phyloP scores from a whole-genome alignment of 495 filamentous ascomycete genomes.

The Evernia prunastri region DNA sequence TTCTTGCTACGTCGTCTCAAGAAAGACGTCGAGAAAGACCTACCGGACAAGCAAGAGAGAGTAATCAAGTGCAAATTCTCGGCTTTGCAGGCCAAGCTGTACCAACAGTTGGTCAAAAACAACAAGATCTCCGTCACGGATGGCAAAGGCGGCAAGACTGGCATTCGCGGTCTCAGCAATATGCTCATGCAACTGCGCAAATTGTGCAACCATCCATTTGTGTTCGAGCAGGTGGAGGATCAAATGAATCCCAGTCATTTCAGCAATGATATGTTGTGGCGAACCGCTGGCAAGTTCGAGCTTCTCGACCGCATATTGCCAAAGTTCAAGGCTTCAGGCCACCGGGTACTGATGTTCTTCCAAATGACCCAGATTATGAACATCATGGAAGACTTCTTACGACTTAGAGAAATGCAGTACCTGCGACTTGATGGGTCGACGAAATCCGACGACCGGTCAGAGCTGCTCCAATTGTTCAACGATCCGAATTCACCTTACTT shows the following conservation, averaged over 20 bases:
- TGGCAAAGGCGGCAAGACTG: slow-evolving; percentile 91
- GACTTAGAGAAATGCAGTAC: slow-evolving; percentile 72
- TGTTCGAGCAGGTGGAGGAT: slow-evolving; percentile 95
- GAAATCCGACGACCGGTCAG: slow-evolving; percentile 94
- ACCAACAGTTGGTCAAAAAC: slow-evolving; percentile 92
- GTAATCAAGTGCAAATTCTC: slow-evolving; percentile 99
- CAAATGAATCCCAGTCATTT: slow-evolving; percentile 87
- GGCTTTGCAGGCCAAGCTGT: slow-evolving; percentile 82
- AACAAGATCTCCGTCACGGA: slow-evolving; percentile 92
- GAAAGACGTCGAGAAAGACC: slow-evolving; percentile 97
- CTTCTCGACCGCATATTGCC: slow-evolving; percentile 85
- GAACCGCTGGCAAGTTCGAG: slow-evolving; percentile 96
- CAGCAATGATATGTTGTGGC: slow-evolving; percentile 91
- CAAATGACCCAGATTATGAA: slow-evolving; percentile 99
- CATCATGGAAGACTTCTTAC: slow-evolving; percentile 98
- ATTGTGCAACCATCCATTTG: slow-evolving; percentile 98
- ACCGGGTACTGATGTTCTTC: slow-evolving; percentile 98
- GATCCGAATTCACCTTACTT: slow-evolving; percentile 85
- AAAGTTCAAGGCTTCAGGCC: slow-evolving; percentile 81
- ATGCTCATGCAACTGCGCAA: slow-evolving; percentile 99
- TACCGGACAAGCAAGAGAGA: slow-evolving; percentile 97
- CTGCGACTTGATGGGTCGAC: slow-evolving; percentile 92
- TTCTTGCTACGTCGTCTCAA: slow-evolving; percentile 98
- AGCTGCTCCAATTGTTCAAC: slow-evolving; percentile 84
- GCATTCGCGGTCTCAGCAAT: slow-evolving; percentile 92